phyloP scores from a whole-genome alignment of 257 asterid genomes.

The Forsythia viridissima region DNA sequence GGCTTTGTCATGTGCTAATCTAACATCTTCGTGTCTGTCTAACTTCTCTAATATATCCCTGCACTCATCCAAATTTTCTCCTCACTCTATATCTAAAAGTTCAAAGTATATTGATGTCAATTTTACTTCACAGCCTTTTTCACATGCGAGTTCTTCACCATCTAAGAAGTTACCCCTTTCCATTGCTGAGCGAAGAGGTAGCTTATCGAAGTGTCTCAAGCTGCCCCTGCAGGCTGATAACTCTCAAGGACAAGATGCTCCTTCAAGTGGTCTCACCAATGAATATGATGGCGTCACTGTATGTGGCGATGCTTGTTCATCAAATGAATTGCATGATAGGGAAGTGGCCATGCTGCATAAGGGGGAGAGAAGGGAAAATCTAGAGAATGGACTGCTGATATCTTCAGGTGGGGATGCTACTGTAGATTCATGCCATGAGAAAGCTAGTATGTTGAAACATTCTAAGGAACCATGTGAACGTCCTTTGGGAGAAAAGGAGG shows the following conservation, averaged over 20 bases:
- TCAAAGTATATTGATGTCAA: constrained; percentile 55
- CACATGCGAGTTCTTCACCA: constrained; percentile 32
- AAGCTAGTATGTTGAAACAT: constrained; percentile 14
- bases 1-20: constrained; percentile 28
- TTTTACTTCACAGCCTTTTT: constrained; percentile 40
- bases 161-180: constrained; percentile 43
- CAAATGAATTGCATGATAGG: constrained; percentile 19
- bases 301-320: constrained; percentile 23
- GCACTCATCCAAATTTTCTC: constrained; percentile 42
- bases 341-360: constrained; percentile 13
- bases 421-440: constrained; percentile 17
- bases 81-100: constrained; percentile 45
- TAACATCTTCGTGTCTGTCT: constrained; percentile 43
- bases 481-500: constrained; percentile 21
- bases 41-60: constrained; percentile 29
- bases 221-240: constrained; percentile 35
- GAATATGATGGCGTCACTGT: constrained; percentile 20
- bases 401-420: constrained; percentile 22
- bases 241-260: constrained; percentile 21
- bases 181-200: constrained; percentile 56
- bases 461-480: constrained; percentile 14
- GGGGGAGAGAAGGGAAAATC: constrained; percentile 22
- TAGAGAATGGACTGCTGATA: constrained; percentile 18
- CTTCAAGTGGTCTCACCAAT: constrained; percentile 20
- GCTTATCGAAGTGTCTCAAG: constrained; percentile 38